Evolutionary conservation across 768 basidiomycete genomes (phyloP).

Genomic region (Pholiota microspora): DNA sequence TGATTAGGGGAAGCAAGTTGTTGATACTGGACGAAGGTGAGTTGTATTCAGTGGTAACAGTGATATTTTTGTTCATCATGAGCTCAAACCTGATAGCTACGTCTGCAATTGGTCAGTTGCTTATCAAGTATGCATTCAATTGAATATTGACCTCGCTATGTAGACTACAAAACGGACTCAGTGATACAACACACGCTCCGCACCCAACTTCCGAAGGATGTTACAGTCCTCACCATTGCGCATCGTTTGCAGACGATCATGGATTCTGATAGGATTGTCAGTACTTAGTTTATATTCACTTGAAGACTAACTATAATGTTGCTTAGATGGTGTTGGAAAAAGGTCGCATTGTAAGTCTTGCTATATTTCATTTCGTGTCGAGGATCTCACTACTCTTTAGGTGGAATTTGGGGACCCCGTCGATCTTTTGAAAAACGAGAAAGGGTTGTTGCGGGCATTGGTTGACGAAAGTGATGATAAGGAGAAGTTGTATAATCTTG

Average conservation of each 20-base stretch:
- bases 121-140: not conserved
- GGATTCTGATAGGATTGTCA: slow-evolving; percentile 57
- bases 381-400: not conserved
- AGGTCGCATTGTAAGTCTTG: too few relatives aligned
- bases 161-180: slow-evolving; percentile 60
- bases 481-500: slow-evolving; percentile 2
- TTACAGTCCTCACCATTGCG: slow-evolving; percentile 66
- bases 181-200: slow-evolving; percentile 70
- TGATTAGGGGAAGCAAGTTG: slow-evolving; percentile 53
- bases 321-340: too few relatives aligned
- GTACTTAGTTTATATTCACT: slow-evolving; percentile 15
- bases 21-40: slow-evolving; percentile 56
- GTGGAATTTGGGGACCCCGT: not conserved
- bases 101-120: slow-evolving; percentile 41
- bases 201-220: slow-evolving; percentile 54
- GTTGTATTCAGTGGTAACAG: slow-evolving; percentile 24
- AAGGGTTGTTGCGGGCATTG: not conserved
- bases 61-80: slow-evolving; percentile 4
- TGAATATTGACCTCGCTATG: not conserved
- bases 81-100: slow-evolving; percentile 29
- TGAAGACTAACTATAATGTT: too few relatives aligned
- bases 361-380: too few relatives aligned
- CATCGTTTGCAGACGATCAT: slow-evolving; percentile 71
- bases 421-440: not conserved
- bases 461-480: not conserved